phyloP scores from a whole-genome alignment of 768 basidiomycete genomes.

The Phallus indusiatus region DNA sequence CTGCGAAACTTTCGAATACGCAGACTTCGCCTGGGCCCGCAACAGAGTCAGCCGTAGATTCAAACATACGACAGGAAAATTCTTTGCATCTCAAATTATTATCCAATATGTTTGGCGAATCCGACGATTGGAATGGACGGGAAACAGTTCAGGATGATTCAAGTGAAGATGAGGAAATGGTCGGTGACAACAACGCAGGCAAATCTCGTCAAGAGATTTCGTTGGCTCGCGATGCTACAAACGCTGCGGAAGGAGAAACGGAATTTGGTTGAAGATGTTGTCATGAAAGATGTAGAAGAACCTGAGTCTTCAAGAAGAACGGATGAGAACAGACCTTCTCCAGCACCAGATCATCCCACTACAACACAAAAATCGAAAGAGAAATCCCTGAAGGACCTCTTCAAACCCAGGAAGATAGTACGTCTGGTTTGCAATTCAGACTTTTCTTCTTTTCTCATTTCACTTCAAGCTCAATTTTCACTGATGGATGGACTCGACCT shows the following conservation, averaged over 20 bases:
- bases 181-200: constrained; percentile 20
- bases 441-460: background rate
- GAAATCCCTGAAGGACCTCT: constrained; percentile 52
- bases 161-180: constrained; percentile 10
- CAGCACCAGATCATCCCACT: background rate
- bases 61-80: constrained; percentile 37
- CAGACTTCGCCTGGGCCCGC: background rate
- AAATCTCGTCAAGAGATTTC: constrained; percentile 6
- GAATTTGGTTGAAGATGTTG: constrained; percentile 9
- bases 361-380: background rate
- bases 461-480: constrained; percentile 53
- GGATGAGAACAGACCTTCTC: background rate
- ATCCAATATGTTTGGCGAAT: constrained; percentile 36
- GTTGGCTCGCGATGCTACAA: background rate
- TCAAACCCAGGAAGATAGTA: constrained; percentile 63
- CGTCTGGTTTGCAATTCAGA: constrained; percentile 10
- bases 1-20: too few relatives aligned
- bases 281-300: background rate
- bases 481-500: constrained; percentile 35
- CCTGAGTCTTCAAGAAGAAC: background rate
- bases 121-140: constrained; percentile 48
- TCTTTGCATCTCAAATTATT: constrained; percentile 32
- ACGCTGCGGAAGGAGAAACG: constrained; percentile 6
- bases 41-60: constrained; percentile 5
- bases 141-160: constrained; percentile 47